Evolutionary conservation across 1,284 basidiomycete species (phyloP), one percentile per base, ranked within the genome.

Genomic region (Fomitopsis betulina): DNA sequence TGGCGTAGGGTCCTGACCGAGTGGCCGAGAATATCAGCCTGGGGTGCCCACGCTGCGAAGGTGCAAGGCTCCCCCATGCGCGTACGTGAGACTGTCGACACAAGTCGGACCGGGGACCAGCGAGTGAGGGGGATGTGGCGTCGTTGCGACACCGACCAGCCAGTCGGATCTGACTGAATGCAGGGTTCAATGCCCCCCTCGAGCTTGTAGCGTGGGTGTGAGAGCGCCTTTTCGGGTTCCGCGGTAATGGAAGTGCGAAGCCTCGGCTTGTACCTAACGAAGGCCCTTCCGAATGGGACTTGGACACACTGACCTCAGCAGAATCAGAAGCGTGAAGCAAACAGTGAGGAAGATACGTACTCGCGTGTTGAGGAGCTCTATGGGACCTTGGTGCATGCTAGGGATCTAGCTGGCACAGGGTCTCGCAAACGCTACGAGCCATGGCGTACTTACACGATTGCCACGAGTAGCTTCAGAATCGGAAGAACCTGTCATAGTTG

Each of bases 111-210:
- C 49, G 49, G 25, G 23, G 19, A 5, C 7, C 5, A 35, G 17
- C 19, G 30, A 21, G 30, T 3, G 30, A 37, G n/a, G n/a, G 32
- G n/a, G 32, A 23, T 33, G 49, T 35, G 30, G 49, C 49, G 49
- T 32, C 49, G 49, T 32, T 51, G 49, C 49, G 21, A 33, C 12
- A 37, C 32, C 49, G 13, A 15, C 32, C 9, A 35, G 33, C 30
- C 49, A 10, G 23, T 37, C 49, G 49, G 49, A 51, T 51, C 49
- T 51, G 19, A 35, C 49, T 51, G 19, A 35, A 51, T 50, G 32
- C 49, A 51, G 49, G 49, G 49, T 51, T 51, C 49, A 51, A n/a
- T 51, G 30, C 32, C 30, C 49, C 30, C 49, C 32, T 51, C 49
- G 49, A 51, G 49, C 49, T 51, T 32, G 12, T 37, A 51, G 49